Conservation (phyloP, 805 yeast genomes). For the Saccharomycopsis selenospora region DNA sequence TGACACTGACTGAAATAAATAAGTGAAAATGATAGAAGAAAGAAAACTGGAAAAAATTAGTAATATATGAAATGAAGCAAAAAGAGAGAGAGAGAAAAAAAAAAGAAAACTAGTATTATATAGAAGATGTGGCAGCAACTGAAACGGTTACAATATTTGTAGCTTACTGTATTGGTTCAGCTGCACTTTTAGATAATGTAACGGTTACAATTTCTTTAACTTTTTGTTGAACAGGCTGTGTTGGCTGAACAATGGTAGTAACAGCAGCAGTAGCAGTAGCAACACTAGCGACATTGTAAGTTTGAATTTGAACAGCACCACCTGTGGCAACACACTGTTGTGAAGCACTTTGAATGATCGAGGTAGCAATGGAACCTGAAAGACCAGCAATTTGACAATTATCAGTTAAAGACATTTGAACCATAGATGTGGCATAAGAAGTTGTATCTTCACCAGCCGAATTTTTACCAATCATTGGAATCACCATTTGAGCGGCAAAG, state of each 20-base stretch:
- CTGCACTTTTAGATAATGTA: no score
- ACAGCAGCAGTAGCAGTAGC: constrained; percentile 4
- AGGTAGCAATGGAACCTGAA: neutral
- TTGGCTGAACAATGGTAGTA: neutral
- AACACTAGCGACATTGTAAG: constrained; percentile 5
- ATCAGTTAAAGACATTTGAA: constrained; percentile 4
- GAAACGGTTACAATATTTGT: no score
- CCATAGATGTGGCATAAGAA: constrained; percentile 10
- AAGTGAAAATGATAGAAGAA: no score
- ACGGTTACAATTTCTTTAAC: no score
- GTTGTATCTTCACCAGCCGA: constrained; percentile 1
- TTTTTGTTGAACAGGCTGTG: neutral
- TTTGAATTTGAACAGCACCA: constrained; percentile 7
- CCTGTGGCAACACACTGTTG: constrained; percentile 12
- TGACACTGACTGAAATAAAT: no score
- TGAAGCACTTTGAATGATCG: constrained; percentile 9
- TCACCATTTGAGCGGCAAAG: constrained; percentile 10
- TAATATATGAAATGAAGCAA: no score
- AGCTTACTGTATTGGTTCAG: no score
- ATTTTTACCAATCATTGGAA: constrained; percentile 3
- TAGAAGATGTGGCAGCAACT: no score
- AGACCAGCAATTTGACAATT: constrained; percentile 9
- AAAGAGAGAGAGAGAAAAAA: no score
- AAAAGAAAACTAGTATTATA: no score
- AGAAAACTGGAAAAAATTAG: no score